Conservation (phyloP, 495 filamentous ascomycete species). For the Podospora comata region DNA sequence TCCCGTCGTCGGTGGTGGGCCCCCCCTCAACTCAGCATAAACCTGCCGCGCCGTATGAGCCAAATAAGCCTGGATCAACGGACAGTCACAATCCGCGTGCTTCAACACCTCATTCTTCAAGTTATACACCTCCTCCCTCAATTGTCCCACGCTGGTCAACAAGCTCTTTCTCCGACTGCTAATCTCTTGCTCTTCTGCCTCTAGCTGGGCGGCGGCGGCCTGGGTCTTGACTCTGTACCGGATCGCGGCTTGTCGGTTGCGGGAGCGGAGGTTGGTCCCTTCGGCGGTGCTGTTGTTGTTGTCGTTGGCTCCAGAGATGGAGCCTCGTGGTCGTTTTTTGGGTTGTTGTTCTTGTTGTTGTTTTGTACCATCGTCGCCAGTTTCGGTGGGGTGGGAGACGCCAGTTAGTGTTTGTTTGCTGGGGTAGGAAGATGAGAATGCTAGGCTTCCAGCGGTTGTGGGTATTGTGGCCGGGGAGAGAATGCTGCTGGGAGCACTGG, state of each 20-base stretch:
- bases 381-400: no score
- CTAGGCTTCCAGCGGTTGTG: background rate
- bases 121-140: constrained; percentile 47
- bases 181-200: constrained; percentile 32
- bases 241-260: constrained; percentile 19
- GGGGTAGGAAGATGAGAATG: background rate
- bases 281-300: background rate
- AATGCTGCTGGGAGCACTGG: background rate
- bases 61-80: constrained; percentile 51
- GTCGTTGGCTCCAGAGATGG: background rate
- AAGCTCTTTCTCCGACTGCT: constrained; percentile 26
- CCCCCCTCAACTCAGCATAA: background rate
- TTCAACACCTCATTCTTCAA: constrained; percentile 54
- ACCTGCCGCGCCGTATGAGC: constrained; percentile 36
- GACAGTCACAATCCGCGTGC: constrained; percentile 52
- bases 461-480: background rate
- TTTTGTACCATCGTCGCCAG: background rate
- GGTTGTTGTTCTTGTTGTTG: background rate
- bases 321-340: background rate
- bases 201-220: constrained; percentile 31
- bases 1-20: no score
- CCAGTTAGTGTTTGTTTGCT: no score
- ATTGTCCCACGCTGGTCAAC: constrained; percentile 29
- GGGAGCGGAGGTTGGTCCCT: background rate
- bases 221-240: constrained; percentile 24